phyloP scores from a whole-genome alignment of 2,329 filamentous ascomycete genomes.

The Phyllosticta citriasiana region DNA sequence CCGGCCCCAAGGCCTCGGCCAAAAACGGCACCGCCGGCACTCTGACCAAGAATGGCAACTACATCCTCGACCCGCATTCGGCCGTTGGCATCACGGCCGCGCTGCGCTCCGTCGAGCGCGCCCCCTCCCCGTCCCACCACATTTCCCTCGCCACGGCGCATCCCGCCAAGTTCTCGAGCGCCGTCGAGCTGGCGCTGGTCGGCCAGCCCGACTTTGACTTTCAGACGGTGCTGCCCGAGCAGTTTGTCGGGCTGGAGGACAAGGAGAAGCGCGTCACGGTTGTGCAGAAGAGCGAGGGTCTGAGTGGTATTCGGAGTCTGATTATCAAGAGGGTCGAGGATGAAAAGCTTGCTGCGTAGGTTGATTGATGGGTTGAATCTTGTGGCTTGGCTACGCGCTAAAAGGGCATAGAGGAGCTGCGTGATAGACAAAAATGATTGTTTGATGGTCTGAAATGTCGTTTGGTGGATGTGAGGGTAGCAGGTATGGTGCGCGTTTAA shows the following conservation, averaged over 20 bases:
- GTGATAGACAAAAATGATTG: too few species aligned
- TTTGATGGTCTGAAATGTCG: too few species aligned
- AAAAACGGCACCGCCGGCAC: constrained; percentile 34
- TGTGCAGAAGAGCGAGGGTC: constrained; percentile 54
- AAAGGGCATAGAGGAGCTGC: too few species aligned
- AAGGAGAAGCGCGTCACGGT: constrained; percentile 64
- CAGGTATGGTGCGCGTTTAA: too few species aligned
- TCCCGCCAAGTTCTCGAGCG: constrained; percentile 84
- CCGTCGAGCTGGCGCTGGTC: constrained; percentile 70
- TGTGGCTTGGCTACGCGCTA: neutral
- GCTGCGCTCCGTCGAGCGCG: constrained; percentile 48
- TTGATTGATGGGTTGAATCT: neutral
- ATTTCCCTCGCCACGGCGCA: constrained; percentile 89
- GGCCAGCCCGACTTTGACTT: constrained; percentile 67
- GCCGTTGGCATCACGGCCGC: constrained; percentile 78
- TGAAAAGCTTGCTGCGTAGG: constrained; percentile 14
- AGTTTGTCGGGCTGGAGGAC: constrained; percentile 71
- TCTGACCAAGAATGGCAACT: constrained; percentile 38
- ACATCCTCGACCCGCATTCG: constrained; percentile 87
- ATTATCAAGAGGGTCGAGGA: constrained; percentile 62
- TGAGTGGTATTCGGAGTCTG: constrained; percentile 65
- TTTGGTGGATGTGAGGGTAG: too few species aligned
- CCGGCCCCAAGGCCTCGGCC: constrained; percentile 21
- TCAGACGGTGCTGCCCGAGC: constrained; percentile 63
- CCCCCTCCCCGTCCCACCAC: constrained; percentile 47